A percentile compares a stretch with the other conserved stretches of the same genome.
These are phyloP conservation scores for Curvularia verruculosa DNA, from an alignment of 2,329 filamentous ascomycete genomes.

Conservation along the genomic window DNA sequence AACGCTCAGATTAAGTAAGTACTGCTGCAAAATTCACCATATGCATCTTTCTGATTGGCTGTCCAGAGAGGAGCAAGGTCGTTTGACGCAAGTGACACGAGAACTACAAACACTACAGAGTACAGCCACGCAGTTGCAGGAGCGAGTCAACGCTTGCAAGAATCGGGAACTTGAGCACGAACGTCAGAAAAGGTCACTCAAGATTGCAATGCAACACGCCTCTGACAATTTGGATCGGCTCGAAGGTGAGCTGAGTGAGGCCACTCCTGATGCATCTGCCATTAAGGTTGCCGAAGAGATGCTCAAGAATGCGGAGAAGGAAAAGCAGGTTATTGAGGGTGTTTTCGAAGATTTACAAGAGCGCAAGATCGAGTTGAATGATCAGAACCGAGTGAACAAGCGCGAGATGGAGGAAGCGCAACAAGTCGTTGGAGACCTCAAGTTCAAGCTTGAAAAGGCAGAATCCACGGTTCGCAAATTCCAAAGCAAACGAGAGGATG, in stretches of 20 bases:
- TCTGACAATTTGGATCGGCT: constrained; percentile 69
- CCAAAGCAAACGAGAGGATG: constrained; percentile 39
- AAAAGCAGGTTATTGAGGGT: constrained; percentile 42
- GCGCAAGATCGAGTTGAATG: constrained; percentile 54
- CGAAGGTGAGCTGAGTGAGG: constrained; percentile 66
- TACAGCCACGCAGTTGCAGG: constrained; percentile 40
- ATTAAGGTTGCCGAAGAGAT: constrained; percentile 53
- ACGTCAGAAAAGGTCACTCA: constrained; percentile 56
- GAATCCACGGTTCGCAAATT: constrained; percentile 37
- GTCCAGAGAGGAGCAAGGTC: constrained; percentile 52
- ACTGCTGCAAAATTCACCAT: neutral
- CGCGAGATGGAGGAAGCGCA: constrained; percentile 38
- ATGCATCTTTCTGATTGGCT: constrained; percentile 12
- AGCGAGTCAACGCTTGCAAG: constrained; percentile 58
- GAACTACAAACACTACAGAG: constrained; percentile 36
- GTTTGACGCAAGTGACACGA: constrained; percentile 57
- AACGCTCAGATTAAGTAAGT: constrained; percentile 67
- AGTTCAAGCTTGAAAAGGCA: constrained; percentile 37
- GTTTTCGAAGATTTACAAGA: constrained; percentile 58
- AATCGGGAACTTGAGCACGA: constrained; percentile 58
- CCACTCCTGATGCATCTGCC: constrained; percentile 65
- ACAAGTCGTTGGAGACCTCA: constrained; percentile 29
- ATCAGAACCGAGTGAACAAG: constrained; percentile 40
- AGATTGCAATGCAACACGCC: constrained; percentile 63
- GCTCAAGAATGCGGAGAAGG: constrained; percentile 63